Percentiles rank a stretch among this genome's conserved stretches.
Conservation (phyloP, 2,329 filamentous ascomycete genomes). For the Alternaria conjuncta region DNA sequence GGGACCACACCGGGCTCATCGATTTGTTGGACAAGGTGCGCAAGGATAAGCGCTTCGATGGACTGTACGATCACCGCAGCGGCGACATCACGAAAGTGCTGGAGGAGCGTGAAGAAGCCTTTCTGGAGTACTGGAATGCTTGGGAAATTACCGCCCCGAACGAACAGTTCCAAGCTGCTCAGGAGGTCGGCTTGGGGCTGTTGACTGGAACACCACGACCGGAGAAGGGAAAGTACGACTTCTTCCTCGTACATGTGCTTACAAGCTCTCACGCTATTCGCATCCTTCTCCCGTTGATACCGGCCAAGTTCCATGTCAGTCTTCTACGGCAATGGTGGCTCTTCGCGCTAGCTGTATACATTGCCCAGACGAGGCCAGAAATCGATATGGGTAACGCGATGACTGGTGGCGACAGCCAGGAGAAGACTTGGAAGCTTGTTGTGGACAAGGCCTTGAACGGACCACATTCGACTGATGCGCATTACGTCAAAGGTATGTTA, state of each 20-base stretch:
- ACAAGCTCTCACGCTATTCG: slow-evolving; percentile 83
- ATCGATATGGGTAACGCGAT: slow-evolving; percentile 70
- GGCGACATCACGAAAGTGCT: slow-evolving; percentile 74
- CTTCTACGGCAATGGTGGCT: slow-evolving; percentile 92
- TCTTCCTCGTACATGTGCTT: slow-evolving; percentile 81
- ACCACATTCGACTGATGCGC: slow-evolving; percentile 72
- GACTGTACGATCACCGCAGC: slow-evolving; percentile 65
- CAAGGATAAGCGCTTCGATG: slow-evolving; percentile 72
- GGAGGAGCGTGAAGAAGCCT: slow-evolving; percentile 68
- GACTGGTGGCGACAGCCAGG: slow-evolving; percentile 64
- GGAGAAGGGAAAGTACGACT: slow-evolving; percentile 68
- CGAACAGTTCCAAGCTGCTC: slow-evolving; percentile 76
- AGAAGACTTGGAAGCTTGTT: slow-evolving; percentile 78
- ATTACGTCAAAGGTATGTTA: slow-evolving; percentile 78
- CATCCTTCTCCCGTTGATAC: slow-evolving; percentile 80
- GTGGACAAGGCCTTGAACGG: slow-evolving; percentile 73
- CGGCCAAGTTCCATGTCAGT: slow-evolving; percentile 71
- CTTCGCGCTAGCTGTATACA: slow-evolving; percentile 77
- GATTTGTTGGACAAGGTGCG: slow-evolving; percentile 75
- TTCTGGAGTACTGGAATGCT: slow-evolving; percentile 90
- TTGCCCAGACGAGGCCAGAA: slow-evolving; percentile 74
- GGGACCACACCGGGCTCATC: slow-evolving; percentile 64
- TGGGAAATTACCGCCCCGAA: slow-evolving; percentile 73
- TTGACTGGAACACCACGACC: slow-evolving; percentile 59
- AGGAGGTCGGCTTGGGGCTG: slow-evolving; percentile 64